These are phyloP conservation scores for Prunus davidiana DNA, from an alignment of 306 rosid genomes.

Conservation along the genomic window DNA sequence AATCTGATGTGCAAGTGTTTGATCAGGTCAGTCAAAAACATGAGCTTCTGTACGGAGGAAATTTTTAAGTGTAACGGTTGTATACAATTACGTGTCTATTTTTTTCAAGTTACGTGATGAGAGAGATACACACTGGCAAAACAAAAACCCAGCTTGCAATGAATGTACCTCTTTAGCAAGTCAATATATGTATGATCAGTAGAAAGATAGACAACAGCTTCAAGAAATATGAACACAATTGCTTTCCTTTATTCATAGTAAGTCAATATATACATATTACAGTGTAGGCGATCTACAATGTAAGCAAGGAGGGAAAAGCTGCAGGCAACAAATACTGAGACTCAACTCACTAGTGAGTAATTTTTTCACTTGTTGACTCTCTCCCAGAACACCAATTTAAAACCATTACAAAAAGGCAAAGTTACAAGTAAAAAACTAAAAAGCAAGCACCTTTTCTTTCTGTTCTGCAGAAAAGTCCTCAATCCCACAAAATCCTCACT, in stretches of 20 bases:
- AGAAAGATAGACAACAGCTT: neutral
- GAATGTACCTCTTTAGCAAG: too few species aligned
- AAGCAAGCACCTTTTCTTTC: neutral
- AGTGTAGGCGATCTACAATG: neutral
- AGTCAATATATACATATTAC: neutral
- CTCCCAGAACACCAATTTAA: neutral
- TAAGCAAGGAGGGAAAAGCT: constrained; percentile 5
- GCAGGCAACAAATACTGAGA: neutral
- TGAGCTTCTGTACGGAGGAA: too few species aligned
- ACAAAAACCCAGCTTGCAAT: too few species aligned
- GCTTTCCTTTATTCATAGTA: constrained; percentile 7
- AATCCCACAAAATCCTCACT: neutral
- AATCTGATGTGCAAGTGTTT: too few species aligned
- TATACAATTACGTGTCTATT: too few species aligned
- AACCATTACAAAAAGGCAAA: neutral
- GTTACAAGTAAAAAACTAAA: neutral
- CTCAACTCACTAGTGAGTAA: neutral
- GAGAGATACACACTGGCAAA: too few species aligned
- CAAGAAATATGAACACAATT: neutral
- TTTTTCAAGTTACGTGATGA: too few species aligned
- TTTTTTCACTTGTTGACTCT: neutral
- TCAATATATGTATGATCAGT: neutral
- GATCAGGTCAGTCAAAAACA: too few species aligned
- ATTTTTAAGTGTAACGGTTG: too few species aligned
- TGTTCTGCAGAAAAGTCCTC: neutral